A percentile compares a stretch with the other conserved stretches of the same genome.
Conservation (phyloP, 1,284 basidiomycete genomes). For the Earliella scabrosa region DNA sequence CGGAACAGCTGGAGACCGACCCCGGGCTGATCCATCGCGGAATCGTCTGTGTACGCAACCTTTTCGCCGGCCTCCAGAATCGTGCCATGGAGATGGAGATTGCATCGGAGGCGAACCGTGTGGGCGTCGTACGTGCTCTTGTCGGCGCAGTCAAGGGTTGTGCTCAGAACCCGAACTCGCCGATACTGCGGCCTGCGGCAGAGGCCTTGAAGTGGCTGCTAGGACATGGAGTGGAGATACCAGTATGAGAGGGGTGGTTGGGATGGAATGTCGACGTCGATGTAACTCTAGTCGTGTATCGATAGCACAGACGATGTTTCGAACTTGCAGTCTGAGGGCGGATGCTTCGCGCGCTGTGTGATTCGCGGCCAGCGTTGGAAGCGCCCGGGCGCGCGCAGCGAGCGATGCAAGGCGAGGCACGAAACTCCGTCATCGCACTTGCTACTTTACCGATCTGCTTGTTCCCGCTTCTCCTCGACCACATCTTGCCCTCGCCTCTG, state of each 20-base stretch:
- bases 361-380: too few relatives aligned
- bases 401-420: not conserved
- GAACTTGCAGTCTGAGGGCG: too few relatives aligned
- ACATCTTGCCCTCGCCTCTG: not conserved
- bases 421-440: constrained; percentile 14
- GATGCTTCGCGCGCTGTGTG: too few relatives aligned
- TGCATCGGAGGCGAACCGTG: constrained; percentile 50
- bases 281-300: not conserved
- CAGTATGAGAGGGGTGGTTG: constrained; percentile 6
- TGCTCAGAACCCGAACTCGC: constrained; percentile 33
- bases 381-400: constrained; percentile 9
- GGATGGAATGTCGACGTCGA: not conserved
- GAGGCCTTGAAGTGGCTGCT: constrained; percentile 50
- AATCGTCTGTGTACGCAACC: constrained; percentile 69
- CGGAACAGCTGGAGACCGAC: constrained; percentile 39
- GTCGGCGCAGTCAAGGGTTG: constrained; percentile 50
- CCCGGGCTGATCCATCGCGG: constrained; percentile 78
- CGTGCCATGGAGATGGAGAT: constrained; percentile 43
- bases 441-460: constrained; percentile 7
- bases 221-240: constrained; percentile 32
- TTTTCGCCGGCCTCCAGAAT: constrained; percentile 54
- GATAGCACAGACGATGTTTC: too few relatives aligned
- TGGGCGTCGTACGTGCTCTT: constrained; percentile 52
- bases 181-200: constrained; percentile 46
- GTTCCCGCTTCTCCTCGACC: not conserved